These are phyloP conservation scores for Phlebiopsis flavidoalba DNA, from an alignment of 768 basidiomycete species.

Conservation along the genomic window DNA sequence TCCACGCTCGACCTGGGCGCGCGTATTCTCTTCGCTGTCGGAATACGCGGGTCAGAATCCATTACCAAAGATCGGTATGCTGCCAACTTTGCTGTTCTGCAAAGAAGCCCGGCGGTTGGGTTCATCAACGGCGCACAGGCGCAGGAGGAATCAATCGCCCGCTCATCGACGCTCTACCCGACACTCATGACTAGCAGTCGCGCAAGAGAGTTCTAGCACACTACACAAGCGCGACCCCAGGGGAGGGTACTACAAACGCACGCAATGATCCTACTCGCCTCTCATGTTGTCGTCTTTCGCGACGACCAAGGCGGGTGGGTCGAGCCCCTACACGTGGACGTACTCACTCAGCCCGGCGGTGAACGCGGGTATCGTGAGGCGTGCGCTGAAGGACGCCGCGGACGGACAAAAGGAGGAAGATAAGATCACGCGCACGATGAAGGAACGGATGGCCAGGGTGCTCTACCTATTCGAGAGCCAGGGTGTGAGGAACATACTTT, in stretches of 20 bases:
- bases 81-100: conserved; percentile 81
- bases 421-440: conserved; percentile 53
- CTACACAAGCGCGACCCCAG: conserved; percentile 42
- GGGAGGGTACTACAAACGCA: conserved; percentile 68
- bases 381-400: conserved; percentile 15
- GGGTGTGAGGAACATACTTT: conserved; percentile 53
- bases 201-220: conserved; percentile 55
- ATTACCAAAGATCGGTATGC: conserved; percentile 45
- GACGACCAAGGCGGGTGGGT: conserved; percentile 55
- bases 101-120: conserved; percentile 69
- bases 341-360: conserved; percentile 74
- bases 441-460: conserved; percentile 66
- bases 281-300: conserved; percentile 55
- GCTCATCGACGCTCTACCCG: conserved; percentile 65
- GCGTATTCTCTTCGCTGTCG: conserved; percentile 31
- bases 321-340: conserved; percentile 54
- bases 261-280: conserved; percentile 67
- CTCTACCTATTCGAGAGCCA: conserved; percentile 60
- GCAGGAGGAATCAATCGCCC: conserved; percentile 78
- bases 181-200: conserved; percentile 52
- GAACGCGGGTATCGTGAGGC: conserved; percentile 53
- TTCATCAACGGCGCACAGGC: conserved; percentile 70
- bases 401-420: conserved; percentile 20
- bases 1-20: conserved; percentile 64
- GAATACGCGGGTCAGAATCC: conserved; percentile 4